Evolutionary conservation across 169 alveolate species (phyloP).

Genomic region (Eimeria tenella): DNA sequence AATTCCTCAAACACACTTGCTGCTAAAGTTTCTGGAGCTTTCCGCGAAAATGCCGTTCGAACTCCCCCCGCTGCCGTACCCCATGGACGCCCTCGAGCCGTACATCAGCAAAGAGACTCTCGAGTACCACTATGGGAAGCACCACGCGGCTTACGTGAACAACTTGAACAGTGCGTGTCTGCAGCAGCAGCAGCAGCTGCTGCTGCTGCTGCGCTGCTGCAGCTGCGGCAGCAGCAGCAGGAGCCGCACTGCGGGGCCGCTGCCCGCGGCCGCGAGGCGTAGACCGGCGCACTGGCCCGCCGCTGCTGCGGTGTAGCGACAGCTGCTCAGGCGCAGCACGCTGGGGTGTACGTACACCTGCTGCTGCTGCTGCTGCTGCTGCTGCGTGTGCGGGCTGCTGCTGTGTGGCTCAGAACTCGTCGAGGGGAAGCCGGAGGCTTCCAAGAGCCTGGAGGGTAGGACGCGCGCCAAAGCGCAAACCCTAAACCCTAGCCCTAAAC

Average conservation of each 20-base stretch:
- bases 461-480: no score
- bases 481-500: no score
- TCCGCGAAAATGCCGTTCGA: constrained; percentile 64
- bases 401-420: neutral
- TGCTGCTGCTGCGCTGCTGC: no score
- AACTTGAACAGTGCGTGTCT: constrained; percentile 80
- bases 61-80: constrained; percentile 95
- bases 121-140: constrained; percentile 95
- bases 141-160: constrained; percentile 79
- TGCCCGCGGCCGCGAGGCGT: no score
- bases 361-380: neutral
- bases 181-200: no score
- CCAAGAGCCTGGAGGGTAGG: constrained; percentile 37
- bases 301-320: no score
- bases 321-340: no score
- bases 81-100: constrained; percentile 95
- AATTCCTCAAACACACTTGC: neutral
- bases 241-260: no score
- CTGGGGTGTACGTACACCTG: constrained; percentile 1
- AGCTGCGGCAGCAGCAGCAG: no score
- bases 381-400: neutral
- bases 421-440: constrained; percentile 11
- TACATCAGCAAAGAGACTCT: constrained; percentile 95
- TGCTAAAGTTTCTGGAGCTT: no score
- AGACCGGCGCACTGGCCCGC: no score